A percentile compares a stretch with the other conserved stretches of the same genome.
Evolutionary conservation across 768 basidiomycete species (phyloP).

Genomic region (Lactifluus echinatus): DNA sequence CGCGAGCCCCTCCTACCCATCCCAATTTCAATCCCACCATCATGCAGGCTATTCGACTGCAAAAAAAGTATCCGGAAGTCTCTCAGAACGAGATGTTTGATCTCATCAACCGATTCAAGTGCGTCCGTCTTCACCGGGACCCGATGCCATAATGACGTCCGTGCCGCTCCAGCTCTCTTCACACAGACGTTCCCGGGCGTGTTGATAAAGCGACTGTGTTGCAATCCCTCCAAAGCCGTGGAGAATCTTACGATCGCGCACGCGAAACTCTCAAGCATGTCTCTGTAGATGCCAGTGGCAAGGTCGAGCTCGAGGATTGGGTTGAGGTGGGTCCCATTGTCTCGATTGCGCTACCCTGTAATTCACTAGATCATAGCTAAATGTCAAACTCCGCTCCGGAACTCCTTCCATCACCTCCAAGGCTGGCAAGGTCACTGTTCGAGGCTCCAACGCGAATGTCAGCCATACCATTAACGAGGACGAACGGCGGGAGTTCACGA

Average conservation of each 20-base stretch:
- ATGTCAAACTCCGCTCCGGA: constrained; percentile 63
- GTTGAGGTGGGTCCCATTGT: constrained; percentile 61
- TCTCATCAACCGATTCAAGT: constrained; percentile 96
- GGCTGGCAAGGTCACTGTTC: constrained; percentile 87
- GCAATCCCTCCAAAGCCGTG: constrained; percentile 65
- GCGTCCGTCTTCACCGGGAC: constrained; percentile 28
- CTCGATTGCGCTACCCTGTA: neutral
- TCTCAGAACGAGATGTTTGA: constrained; percentile 91
- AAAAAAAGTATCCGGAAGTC: constrained; percentile 89
- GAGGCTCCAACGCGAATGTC: constrained; percentile 91
- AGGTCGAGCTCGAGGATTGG: constrained; percentile 96
- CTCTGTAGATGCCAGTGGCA: constrained; percentile 88
- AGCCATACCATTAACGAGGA: constrained; percentile 98
- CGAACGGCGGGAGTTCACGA: constrained; percentile 91
- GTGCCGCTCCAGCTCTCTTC: constrained; percentile 44
- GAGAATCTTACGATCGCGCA: constrained; percentile 86
- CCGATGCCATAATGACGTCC: constrained; percentile 16
- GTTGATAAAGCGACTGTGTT: constrained; percentile 78
- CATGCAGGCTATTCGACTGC: constrained; percentile 81
- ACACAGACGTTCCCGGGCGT: constrained; percentile 73
- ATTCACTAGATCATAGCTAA: constrained; percentile 44
- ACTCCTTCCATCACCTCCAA: constrained; percentile 40
- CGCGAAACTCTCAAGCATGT: constrained; percentile 90
- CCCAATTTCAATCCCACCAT: constrained; percentile 5
- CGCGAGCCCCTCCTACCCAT: neutral